phyloP scores from a whole-genome alignment of 2,329 filamentous ascomycete species.

The Pyricularia sp. region DNA sequence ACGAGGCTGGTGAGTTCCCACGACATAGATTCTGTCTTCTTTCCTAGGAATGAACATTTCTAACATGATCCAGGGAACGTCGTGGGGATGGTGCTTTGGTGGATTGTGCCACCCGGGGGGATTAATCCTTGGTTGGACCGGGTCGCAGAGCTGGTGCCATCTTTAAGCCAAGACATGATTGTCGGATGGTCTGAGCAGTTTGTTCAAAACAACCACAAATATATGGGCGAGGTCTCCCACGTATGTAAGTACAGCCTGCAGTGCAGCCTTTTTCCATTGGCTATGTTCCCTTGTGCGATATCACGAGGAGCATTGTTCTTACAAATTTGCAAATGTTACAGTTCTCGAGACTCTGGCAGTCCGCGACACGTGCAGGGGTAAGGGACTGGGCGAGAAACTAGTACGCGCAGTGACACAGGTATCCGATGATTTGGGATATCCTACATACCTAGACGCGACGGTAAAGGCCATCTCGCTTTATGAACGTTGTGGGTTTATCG shows the following conservation, averaged over 20 bases:
- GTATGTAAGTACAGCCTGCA: slow-evolving; percentile 1
- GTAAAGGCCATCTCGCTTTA: slow-evolving; percentile 1
- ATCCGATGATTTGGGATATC: not conserved
- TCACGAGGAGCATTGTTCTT: not conserved
- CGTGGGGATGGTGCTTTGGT: not conserved
- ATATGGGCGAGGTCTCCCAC: not conserved
- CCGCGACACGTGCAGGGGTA: not conserved
- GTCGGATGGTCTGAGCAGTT: not conserved
- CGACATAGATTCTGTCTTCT: no score
- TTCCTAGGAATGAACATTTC: not conserved
- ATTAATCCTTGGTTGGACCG: not conserved
- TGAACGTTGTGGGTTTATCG: not conserved
- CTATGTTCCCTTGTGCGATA: not conserved
- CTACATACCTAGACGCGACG: not conserved
- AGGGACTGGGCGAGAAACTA: not conserved
- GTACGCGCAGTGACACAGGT: not conserved
- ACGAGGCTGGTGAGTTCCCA: not conserved
- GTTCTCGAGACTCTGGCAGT: slow-evolving; percentile 1
- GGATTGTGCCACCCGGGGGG: not conserved
- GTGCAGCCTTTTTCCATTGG: no score
- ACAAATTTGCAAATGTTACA: not conserved
- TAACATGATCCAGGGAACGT: not conserved
- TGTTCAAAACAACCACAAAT: not conserved
- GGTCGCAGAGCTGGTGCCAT: not conserved
- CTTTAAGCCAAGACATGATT: not conserved